phyloP scores from a whole-genome alignment of 768 basidiomycete genomes.

The Trametes punicea region DNA sequence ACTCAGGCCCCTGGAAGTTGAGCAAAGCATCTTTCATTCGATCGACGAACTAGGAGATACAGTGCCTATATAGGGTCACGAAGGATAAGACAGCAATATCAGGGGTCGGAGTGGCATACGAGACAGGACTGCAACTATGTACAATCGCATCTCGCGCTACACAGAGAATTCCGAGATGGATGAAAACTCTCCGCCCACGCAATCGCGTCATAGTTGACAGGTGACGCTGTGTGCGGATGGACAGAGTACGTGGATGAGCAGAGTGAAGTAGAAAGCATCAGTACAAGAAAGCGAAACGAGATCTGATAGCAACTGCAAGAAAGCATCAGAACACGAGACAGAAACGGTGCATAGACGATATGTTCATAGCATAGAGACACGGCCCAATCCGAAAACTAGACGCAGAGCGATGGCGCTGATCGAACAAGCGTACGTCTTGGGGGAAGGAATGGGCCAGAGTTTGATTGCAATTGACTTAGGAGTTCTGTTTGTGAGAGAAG shows the following conservation, averaged over 20 bases:
- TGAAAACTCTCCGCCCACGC: slow-evolving; percentile 14
- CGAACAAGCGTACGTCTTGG: not conserved
- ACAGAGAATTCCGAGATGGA: slow-evolving; percentile 18
- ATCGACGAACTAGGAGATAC: slow-evolving; percentile 22
- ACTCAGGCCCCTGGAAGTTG: not conserved
- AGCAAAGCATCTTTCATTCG: slow-evolving; percentile 23
- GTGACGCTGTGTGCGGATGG: not conserved
- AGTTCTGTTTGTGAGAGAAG: not conserved
- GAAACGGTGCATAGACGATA: slow-evolving; percentile 28
- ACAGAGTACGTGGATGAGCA: not conserved
- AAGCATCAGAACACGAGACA: slow-evolving; percentile 8
- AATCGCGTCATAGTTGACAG: not conserved
- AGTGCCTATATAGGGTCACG: not conserved
- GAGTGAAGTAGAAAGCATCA: not conserved
- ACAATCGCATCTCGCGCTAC: slow-evolving; percentile 17
- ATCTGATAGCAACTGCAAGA: slow-evolving; percentile 14
- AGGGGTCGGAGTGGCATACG: slow-evolving; percentile 20
- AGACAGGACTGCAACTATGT: slow-evolving; percentile 19
- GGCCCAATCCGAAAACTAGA: not conserved
- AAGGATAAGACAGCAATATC: slow-evolving; percentile 7
- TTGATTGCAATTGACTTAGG: not conserved
- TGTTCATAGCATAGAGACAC: slow-evolving; percentile 32
- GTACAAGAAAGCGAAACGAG: slow-evolving; percentile 3
- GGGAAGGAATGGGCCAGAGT: not conserved
- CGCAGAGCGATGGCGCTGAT: not conserved